Evolutionary conservation across 2,329 filamentous ascomycete genomes (phyloP), one percentile per base, ranked within the genome.

Genomic region (Knufia petricola): DNA sequence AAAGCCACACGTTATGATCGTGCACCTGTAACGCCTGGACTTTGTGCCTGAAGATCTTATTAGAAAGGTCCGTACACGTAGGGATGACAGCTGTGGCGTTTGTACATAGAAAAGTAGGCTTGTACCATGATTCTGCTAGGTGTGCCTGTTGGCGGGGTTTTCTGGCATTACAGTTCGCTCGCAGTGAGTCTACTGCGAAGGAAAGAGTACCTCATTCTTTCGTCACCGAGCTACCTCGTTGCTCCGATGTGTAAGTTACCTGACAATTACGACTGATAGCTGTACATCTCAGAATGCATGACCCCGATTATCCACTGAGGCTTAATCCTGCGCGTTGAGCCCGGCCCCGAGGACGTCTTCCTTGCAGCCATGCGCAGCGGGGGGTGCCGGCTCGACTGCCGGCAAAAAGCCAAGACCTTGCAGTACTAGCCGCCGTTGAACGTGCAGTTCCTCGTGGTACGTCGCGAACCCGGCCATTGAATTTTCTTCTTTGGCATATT

Each of bases 391-490:
- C 8, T 41, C 39, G 24, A 21, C 24, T 24, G 3, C 39, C 39
- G 39, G 39, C 39, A 41, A n/a, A 23, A 26, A 26, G 39, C 36
- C n/a, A 39, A 28, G n/a, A 23, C 17, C 10, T 12, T 41, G 39
- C 39, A 23, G 19, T 41, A 41, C 19, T 26, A 24, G 39, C 39
- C 39, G 39, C n/a, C 26, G 39, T 41, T 19, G 39, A 19, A 41
- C 12, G 13, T 15, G 15, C 19, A 15, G 19, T 38, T 7, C 7
- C 15, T 38, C 15, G 13, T 7, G 8, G 13, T 19, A 19, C 37
- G 15, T 17, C 17, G 21, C 21, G n/a, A 37, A 37, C 17, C 17
- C n/a, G n/a, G n/a, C n/a, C 10, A 20, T 39, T 10, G 12, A 39
- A 21, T 6, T 6, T 28, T 28, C 26, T 28, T 28, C 32, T n/a